Conservation (phyloP, 169 alveolate genomes). For the Cryptosporidium xiaoi region DNA sequence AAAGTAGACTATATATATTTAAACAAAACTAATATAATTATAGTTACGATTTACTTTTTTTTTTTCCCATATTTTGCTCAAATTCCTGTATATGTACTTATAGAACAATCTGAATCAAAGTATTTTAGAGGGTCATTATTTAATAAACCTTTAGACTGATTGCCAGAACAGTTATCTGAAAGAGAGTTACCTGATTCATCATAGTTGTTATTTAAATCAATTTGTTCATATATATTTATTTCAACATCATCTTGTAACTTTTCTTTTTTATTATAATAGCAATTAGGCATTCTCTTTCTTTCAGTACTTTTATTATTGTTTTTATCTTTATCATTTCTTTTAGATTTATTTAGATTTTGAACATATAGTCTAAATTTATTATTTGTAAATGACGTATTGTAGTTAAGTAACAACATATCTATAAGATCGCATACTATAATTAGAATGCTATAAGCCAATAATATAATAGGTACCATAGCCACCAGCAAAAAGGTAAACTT, state of each 20-base stretch:
- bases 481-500: not conserved
- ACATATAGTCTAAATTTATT: not conserved
- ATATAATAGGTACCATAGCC: not conserved
- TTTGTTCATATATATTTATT: not conserved
- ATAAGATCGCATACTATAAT: slow-evolving; percentile 3
- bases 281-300: not conserved
- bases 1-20: not conserved
- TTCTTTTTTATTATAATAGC: not conserved
- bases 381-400: no score
- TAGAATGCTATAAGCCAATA: not conserved
- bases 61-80: not conserved
- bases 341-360: not conserved
- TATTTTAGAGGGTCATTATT: slow-evolving; percentile 50
- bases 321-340: no score
- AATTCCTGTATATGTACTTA: slow-evolving; percentile 66
- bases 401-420: not conserved
- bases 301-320: not conserved
- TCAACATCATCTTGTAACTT: not conserved
- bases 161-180: not conserved
- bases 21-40: no score
- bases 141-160: not conserved
- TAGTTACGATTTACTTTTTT: no score
- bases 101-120: slow-evolving; percentile 64
- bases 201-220: not conserved
- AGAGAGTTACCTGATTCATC: slow-evolving; percentile 20